phyloP scores from a whole-genome alignment of 257 asterid species.

The Solanum okadae region DNA sequence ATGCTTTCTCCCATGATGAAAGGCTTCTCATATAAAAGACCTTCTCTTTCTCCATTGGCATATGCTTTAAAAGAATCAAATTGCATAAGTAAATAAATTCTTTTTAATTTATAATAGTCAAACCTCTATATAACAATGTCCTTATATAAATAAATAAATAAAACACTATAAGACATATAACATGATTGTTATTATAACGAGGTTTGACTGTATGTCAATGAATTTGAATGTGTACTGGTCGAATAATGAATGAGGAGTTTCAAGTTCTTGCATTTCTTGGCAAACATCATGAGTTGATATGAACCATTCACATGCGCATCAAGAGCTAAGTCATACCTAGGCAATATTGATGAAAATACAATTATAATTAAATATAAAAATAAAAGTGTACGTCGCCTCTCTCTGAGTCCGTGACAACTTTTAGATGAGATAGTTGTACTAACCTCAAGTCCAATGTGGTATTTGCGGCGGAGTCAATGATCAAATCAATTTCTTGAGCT shows the following conservation, averaged over 20 bases:
- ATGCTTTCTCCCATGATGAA: background rate
- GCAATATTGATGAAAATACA: background rate
- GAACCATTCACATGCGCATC: conserved; percentile 23
- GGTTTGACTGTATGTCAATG: no score
- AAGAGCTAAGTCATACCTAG: background rate
- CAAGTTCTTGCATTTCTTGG: conserved; percentile 40
- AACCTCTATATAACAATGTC: background rate
- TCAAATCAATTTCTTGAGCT: background rate
- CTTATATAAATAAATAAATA: no score
- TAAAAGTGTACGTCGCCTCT: background rate
- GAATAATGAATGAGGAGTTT: conserved; percentile 30
- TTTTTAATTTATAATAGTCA: background rate
- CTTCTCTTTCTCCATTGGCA: background rate
- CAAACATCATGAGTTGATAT: conserved; percentile 11
- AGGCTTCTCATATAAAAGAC: background rate
- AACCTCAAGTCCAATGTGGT: background rate
- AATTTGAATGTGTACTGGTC: background rate
- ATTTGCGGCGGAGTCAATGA: background rate
- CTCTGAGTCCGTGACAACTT: background rate
- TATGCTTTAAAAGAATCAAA: background rate
- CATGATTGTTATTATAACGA: no score
- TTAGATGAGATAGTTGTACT: background rate
- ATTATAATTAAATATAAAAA: background rate
- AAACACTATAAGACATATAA: no score
- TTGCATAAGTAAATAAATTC: background rate